phyloP scores from a whole-genome alignment of 768 basidiomycete genomes.

The Scleroderma bovista region DNA sequence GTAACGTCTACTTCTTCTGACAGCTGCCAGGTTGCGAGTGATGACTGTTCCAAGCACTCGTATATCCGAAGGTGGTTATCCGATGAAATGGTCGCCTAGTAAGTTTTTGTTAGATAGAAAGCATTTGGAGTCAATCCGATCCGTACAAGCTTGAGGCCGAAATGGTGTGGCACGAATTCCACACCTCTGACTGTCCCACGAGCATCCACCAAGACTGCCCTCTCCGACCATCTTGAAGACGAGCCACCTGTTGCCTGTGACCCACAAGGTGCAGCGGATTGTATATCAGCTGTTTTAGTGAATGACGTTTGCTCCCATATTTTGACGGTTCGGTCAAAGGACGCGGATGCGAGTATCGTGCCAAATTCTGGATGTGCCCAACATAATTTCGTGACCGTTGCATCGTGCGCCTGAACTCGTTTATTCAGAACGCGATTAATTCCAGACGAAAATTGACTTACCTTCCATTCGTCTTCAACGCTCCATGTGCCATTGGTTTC shows the following conservation, averaged over 20 bases:
- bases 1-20: slow-evolving; percentile 73
- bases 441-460: slow-evolving; percentile 21
- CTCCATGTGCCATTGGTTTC: slow-evolving; percentile 70
- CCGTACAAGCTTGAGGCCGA: slow-evolving; percentile 83
- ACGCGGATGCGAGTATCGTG: slow-evolving; percentile 77
- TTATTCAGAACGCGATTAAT: neutral
- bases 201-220: slow-evolving; percentile 73
- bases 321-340: slow-evolving; percentile 88
- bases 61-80: slow-evolving; percentile 88
- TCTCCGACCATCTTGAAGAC: slow-evolving; percentile 62
- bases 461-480: slow-evolving; percentile 90
- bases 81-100: slow-evolving; percentile 79
- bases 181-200: slow-evolving; percentile 81
- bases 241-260: slow-evolving; percentile 9
- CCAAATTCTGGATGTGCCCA: slow-evolving; percentile 97
- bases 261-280: slow-evolving; percentile 19
- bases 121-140: neutral
- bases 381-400: slow-evolving; percentile 72
- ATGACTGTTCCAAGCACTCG: slow-evolving; percentile 77
- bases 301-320: slow-evolving; percentile 74
- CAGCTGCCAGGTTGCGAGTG: slow-evolving; percentile 69
- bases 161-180: slow-evolving; percentile 83
- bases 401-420: slow-evolving; percentile 82
- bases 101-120: neutral
- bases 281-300: slow-evolving; percentile 22